A percentile compares a stretch with the other conserved stretches of the same genome.
Evolutionary conservation across 495 filamentous ascomycete species (phyloP).

Genomic region (Podospora comata): DNA sequence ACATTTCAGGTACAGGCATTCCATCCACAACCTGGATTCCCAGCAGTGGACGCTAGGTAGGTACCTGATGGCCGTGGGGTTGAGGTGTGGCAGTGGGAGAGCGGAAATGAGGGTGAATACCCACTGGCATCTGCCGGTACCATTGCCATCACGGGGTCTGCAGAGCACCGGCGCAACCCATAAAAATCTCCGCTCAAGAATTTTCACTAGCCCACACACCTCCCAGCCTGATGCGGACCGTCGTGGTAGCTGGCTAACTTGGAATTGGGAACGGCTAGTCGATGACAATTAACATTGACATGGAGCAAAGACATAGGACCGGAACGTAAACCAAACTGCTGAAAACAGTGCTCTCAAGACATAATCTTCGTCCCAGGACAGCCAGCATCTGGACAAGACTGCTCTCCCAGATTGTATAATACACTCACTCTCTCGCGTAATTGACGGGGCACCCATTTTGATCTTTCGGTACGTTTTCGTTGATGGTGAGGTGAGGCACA

Average conservation of each 20-base stretch:
- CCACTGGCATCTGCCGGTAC: constrained; percentile 11
- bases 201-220: neutral
- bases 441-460: neutral
- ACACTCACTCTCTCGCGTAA: neutral
- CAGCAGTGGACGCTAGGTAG: too few species aligned
- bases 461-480: neutral
- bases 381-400: neutral
- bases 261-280: too few species aligned
- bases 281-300: neutral
- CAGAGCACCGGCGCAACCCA: constrained; percentile 1
- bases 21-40: neutral
- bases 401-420: neutral
- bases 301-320: neutral
- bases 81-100: neutral
- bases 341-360: neutral
- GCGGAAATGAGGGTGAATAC: constrained; percentile 8
- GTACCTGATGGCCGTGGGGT: neutral
- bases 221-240: neutral
- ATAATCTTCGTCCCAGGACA: neutral
- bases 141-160: constrained; percentile 12
- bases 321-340: neutral
- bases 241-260: too few species aligned
- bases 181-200: constrained; percentile 8
- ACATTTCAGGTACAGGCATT: neutral
- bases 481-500: neutral